These are phyloP conservation scores for Heritiera fomes DNA, from an alignment of 345 rosid species.

Conservation along the genomic window DNA sequence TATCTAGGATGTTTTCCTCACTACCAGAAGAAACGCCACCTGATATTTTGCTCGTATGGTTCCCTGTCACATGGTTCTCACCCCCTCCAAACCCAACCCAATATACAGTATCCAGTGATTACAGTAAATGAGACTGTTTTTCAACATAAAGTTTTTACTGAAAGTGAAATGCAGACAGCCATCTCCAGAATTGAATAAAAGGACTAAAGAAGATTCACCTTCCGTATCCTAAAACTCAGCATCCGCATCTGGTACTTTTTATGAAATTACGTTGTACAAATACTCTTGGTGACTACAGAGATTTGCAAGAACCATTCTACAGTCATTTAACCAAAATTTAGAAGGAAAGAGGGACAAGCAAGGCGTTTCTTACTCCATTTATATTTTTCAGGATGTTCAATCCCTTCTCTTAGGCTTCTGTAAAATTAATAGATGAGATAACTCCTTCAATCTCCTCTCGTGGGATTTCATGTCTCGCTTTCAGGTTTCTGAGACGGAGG, in stretches of 20 bases:
- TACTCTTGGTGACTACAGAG: background rate
- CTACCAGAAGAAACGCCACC: no score
- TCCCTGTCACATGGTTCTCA: background rate
- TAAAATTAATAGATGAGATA: background rate
- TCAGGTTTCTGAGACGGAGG: constrained; percentile 57
- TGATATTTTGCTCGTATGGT: no score
- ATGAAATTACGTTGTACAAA: background rate
- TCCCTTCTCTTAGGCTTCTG: constrained; percentile 25
- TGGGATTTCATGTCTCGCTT: constrained; percentile 30
- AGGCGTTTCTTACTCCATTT: constrained; percentile 16
- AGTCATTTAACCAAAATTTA: constrained; percentile 12
- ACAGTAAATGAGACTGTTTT: background rate
- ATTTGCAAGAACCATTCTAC: constrained; percentile 2
- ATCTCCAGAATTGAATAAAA: background rate
- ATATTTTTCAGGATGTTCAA: constrained; percentile 30
- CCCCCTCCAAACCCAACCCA: no score
- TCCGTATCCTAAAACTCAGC: background rate
- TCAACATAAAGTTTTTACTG: background rate
- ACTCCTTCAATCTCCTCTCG: constrained; percentile 17
- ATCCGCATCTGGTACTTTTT: background rate
- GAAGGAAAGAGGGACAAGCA: background rate
- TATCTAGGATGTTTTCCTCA: no score
- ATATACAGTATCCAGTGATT: background rate
- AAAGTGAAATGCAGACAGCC: background rate
- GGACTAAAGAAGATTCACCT: background rate